These are phyloP conservation scores for Aspergillus hancockii DNA, from an alignment of 495 filamentous ascomycete genomes.

Conservation along the genomic window DNA sequence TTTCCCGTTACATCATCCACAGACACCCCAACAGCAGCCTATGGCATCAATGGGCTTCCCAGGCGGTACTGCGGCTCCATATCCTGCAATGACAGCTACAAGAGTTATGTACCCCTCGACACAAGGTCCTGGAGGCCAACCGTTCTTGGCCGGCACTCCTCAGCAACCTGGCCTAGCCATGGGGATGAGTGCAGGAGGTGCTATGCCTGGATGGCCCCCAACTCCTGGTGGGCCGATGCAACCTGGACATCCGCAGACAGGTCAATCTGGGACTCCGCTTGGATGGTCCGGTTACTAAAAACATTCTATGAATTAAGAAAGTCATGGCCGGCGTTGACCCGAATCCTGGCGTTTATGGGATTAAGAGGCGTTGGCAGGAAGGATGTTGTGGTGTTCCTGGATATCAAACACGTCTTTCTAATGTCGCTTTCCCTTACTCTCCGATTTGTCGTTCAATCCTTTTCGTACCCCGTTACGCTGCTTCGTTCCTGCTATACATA, in stretches of 20 bases:
- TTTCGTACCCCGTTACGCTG: constrained; percentile 23
- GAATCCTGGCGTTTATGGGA: constrained; percentile 30
- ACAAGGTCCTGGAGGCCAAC: constrained; percentile 40
- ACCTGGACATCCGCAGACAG: constrained; percentile 45
- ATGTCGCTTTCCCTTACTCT: constrained; percentile 21
- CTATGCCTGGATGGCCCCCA: constrained; percentile 44
- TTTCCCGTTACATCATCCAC: constrained; percentile 52
- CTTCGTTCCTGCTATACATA: constrained; percentile 30
- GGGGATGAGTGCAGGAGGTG: constrained; percentile 38
- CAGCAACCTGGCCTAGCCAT: constrained; percentile 44
- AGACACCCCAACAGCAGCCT: constrained; percentile 61
- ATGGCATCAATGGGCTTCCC: constrained; percentile 47
- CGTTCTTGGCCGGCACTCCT: constrained; percentile 41
- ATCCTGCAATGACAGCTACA: constrained; percentile 35
- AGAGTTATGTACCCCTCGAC: constrained; percentile 45
- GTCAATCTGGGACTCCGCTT: constrained; percentile 45
- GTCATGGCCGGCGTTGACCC: constrained; percentile 30
- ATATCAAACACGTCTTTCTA: constrained; percentile 12
- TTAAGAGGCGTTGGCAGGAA: constrained; percentile 16
- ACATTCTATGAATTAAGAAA: constrained; percentile 7
- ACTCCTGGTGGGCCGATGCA: constrained; percentile 41
- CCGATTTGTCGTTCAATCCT: constrained; percentile 22
- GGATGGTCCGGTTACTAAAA: constrained; percentile 47
- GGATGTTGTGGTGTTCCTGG: constrained; percentile 9
- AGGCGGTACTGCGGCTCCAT: constrained; percentile 35